These are phyloP conservation scores for Erucastrum elatum DNA, from an alignment of 345 rosid genomes.

Conservation along the genomic window DNA sequence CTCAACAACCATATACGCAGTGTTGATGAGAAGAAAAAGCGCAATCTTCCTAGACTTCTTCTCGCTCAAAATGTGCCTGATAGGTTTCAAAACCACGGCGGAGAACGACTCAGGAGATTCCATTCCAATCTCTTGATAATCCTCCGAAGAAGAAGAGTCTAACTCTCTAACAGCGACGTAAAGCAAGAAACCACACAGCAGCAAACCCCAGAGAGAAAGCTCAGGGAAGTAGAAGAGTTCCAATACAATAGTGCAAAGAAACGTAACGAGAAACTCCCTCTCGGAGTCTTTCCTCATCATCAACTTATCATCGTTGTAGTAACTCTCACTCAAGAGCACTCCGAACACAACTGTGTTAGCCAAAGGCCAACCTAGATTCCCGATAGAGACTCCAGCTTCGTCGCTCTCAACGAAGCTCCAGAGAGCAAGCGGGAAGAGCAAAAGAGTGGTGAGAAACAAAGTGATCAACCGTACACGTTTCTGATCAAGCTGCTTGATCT, in stretches of 20 bases:
- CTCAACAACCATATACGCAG: slow-evolving; percentile 91
- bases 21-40: slow-evolving; percentile 78
- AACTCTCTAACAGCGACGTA: slow-evolving; percentile 71
- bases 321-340: slow-evolving; percentile 77
- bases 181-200: slow-evolving; percentile 68
- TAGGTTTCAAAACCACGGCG: slow-evolving; percentile 63
- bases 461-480: slow-evolving; percentile 73
- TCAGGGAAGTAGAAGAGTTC: slow-evolving; percentile 83
- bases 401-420: slow-evolving; percentile 54
- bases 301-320: slow-evolving; percentile 62
- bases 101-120: slow-evolving; percentile 63
- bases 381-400: slow-evolving; percentile 53
- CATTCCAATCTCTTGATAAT: slow-evolving; percentile 57
- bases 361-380: slow-evolving; percentile 81
- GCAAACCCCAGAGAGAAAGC: slow-evolving; percentile 80
- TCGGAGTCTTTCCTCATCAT: slow-evolving; percentile 56
- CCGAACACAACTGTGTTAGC: slow-evolving; percentile 88
- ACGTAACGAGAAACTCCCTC: slow-evolving; percentile 72
- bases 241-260: slow-evolving; percentile 66
- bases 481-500: slow-evolving; percentile 61
- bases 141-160: slow-evolving; percentile 44
- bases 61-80: slow-evolving; percentile 84
- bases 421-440: slow-evolving; percentile 75
- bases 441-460: slow-evolving; percentile 57
- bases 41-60: slow-evolving; percentile 96